Conservation (phyloP, 2,329 filamentous ascomycete genomes). For the Fusarium incarnatum region DNA sequence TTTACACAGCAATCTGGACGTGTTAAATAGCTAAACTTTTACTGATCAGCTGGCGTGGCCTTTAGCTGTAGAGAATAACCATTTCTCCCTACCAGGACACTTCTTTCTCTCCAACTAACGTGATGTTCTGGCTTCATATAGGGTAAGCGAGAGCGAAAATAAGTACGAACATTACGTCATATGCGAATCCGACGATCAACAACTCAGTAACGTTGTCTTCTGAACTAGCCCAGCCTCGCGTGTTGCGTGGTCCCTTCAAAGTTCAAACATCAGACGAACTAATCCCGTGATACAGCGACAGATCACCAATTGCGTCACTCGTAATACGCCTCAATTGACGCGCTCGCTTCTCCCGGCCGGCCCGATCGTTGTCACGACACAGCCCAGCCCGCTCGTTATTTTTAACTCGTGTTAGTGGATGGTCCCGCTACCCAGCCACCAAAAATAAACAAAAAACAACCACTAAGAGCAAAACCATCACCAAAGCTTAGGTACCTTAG, state of each 20-base stretch:
- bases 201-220: background rate
- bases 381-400: constrained; percentile 2
- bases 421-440: constrained; percentile 2
- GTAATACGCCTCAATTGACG: background rate
- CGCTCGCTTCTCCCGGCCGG: background rate
- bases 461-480: background rate
- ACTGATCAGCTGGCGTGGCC: no score
- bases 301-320: background rate
- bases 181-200: background rate
- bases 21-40: no score
- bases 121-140: background rate
- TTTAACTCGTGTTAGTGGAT: constrained; percentile 24
- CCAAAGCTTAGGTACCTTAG: background rate
- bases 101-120: background rate
- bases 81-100: background rate
- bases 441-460: background rate
- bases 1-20: no score
- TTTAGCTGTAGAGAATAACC: no score
- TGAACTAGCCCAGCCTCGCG: background rate
- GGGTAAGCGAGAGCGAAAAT: background rate
- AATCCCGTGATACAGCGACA: background rate
- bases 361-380: background rate
- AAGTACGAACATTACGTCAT: background rate
- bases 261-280: background rate
- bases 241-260: background rate